Percentiles rank a stretch among this genome's conserved stretches.
Conservation (phyloP, 768 basidiomycete species). For the Rickenella mellea region DNA sequence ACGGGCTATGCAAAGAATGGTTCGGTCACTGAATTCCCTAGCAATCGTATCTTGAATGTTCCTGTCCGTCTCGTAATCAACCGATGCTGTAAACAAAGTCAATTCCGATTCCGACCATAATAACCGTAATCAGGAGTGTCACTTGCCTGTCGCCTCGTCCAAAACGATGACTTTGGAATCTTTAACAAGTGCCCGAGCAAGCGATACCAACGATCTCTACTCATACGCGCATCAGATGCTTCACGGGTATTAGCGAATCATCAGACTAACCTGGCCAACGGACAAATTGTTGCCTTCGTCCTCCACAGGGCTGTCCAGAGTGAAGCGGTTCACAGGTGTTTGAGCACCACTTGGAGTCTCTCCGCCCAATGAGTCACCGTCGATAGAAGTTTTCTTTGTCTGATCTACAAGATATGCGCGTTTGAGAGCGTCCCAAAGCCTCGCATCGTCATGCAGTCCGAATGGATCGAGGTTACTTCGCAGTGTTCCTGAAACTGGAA, state of each 20-base stretch:
- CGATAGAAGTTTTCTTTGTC: conserved; percentile 14
- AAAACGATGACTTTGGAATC: conserved; percentile 77
- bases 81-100: conserved; percentile 43
- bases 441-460: conserved; percentile 65
- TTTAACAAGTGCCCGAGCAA: conserved; percentile 85
- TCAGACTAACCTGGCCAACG: conserved; percentile 47
- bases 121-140: not conserved
- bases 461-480: conserved; percentile 89
- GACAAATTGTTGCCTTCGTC: conserved; percentile 82
- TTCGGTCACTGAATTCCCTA: conserved; percentile 72
- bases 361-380: conserved; percentile 24
- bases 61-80: conserved; percentile 83
- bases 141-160: conserved; percentile 76
- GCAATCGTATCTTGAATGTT: conserved; percentile 90
- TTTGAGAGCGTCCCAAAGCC: conserved; percentile 81
- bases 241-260: not conserved
- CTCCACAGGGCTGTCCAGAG: conserved; percentile 75
- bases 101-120: not conserved
- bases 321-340: conserved; percentile 45
- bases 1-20: conserved; percentile 84
- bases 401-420: conserved; percentile 75
- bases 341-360: conserved; percentile 28
- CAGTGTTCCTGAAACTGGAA: conserved; percentile 66
- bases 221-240: conserved; percentile 8
- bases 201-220: conserved; percentile 73